phyloP scores from a whole-genome alignment of 73 alveolate species.

The Symbiodinium natans region DNA sequence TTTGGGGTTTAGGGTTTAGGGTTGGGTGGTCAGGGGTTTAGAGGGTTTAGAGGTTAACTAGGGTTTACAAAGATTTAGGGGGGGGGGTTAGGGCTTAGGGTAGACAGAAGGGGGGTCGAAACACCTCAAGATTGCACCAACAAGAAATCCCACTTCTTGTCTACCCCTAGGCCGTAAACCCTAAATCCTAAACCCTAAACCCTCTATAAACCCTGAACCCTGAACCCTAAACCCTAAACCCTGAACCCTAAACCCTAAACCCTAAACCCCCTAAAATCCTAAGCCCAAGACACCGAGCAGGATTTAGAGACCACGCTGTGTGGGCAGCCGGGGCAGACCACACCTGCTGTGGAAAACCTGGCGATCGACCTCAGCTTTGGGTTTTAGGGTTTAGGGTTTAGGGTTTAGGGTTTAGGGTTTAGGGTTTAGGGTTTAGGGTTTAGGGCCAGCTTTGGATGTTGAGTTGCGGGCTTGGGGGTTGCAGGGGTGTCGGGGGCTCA shows the following conservation, averaged over 20 bases:
- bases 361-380: neutral
- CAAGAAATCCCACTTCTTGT: neutral
- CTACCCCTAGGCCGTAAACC: neutral
- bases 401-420: neutral
- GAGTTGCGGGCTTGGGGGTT: no score
- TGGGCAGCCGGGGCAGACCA: neutral
- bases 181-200: neutral
- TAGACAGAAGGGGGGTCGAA: neutral
- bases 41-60: neutral
- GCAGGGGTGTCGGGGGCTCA: no score
- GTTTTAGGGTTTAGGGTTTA: no score
- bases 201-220: neutral
- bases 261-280: neutral
- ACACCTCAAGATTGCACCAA: no score
- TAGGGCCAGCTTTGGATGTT: no score
- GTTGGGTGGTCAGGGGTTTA: neutral
- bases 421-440: neutral
- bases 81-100: no score
- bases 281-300: neutral
- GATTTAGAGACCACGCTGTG: neutral
- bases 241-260: neutral
- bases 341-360: neutral
- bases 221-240: neutral
- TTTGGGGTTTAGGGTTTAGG: neutral
- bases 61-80: no score